These are phyloP conservation scores for Gomphus bonarii DNA, from an alignment of 1,284 basidiomycete genomes.

Conservation along the genomic window DNA sequence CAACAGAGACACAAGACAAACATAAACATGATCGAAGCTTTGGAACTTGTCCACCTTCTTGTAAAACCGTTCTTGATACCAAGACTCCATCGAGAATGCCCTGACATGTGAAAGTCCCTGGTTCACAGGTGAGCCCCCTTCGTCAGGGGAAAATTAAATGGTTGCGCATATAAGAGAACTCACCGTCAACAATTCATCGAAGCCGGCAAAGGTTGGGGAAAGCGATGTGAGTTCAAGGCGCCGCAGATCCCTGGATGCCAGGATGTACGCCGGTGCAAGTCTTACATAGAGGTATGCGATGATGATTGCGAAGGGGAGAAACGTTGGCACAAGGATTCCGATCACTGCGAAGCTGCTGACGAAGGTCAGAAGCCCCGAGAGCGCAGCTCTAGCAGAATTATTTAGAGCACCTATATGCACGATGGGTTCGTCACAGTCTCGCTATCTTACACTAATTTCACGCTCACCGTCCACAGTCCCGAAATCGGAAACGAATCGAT, in stretches of 20 bases:
- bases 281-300: conserved; percentile 65
- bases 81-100: conserved; percentile 71
- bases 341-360: conserved; percentile 59
- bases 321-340: conserved; percentile 52
- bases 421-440: background rate
- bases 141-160: background rate
- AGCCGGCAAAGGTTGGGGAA: conserved; percentile 64
- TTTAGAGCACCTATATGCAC: conserved; percentile 32
- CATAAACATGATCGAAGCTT: conserved; percentile 61
- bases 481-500: conserved; percentile 75
- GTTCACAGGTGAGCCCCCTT: no score
- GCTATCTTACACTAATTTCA: background rate
- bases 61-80: conserved; percentile 69
- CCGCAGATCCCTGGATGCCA: conserved; percentile 60
- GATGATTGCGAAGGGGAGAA: conserved; percentile 59
- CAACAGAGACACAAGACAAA: conserved; percentile 24
- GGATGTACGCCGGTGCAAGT: conserved; percentile 59
- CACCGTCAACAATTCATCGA: conserved; percentile 60
- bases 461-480: conserved; percentile 48
- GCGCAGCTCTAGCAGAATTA: conserved; percentile 42
- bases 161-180: background rate
- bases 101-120: conserved; percentile 67
- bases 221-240: conserved; percentile 60
- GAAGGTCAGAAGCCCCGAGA: conserved; percentile 51
- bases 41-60: conserved; percentile 69